Base-by-base conservation (phyloP, 352 stramenopile species). In the Lagenidium sp. region DNA sequence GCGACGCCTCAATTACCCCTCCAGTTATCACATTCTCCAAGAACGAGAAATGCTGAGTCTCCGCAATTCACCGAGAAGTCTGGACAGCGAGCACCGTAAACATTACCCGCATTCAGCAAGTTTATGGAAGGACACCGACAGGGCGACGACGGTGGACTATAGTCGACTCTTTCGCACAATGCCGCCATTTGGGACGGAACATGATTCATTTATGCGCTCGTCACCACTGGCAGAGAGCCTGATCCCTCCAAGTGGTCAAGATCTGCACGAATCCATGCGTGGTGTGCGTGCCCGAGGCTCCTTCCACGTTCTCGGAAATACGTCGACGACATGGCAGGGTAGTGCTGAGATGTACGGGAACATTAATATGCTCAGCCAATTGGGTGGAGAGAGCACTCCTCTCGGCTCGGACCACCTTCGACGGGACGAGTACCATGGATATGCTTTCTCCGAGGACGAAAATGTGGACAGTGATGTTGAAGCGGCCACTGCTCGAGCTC, bases 401-500 rank as follows among this genome's bases (percentile, higher is more conserved):
- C n/a, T n/a, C n/a, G n/a, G n/a, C n/a, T n/a, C n/a, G n/a, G n/a
- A n/a, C n/a, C n/a, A n/a, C n/a, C 53, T 32, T 32, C 8, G 8
- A 13, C 28, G 28, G 28, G 8, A 62, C 6, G 48, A 72, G 36
- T 89, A 89, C 43, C 73, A 83, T 44, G 77, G 77, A 7, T 89
- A 89, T 36, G 77, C 77, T 2, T 89, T 89, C 49, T 86, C 77
- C 5, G 71, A 89, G 46, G 69, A 86, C 20, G 77, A 89, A 23
- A 77, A 83, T 31, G 63, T 82, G 6, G 68, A 86, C 39, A 85
- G 69, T 35, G 70, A 82, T 21, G 60, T 83, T 0, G 72, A 83
- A 42, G 58, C 59, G 47, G 61, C 62, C n/a, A 60, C 45, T n/a
- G n/a, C n/a, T n/a, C n/a, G n/a, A n/a, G n/a, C n/a, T n/a, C n/a